Percentiles rank a stretch among this genome's conserved stretches.
Conservation (phyloP, 148 eudicot species). For the Tetragonia tetragonoides region DNA sequence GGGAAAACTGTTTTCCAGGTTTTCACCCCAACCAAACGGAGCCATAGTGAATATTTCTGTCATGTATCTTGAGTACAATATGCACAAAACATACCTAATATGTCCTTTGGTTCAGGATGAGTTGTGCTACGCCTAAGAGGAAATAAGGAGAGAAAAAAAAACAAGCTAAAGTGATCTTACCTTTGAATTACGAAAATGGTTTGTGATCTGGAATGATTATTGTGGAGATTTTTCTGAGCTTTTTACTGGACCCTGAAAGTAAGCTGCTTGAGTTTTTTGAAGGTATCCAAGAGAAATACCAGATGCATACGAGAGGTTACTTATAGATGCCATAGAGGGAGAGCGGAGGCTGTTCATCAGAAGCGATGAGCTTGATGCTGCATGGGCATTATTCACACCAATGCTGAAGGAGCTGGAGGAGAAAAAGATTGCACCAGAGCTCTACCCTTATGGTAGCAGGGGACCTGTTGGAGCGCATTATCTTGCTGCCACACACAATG, state of each 20-base stretch:
- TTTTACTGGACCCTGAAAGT: constrained; percentile 8
- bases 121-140: too few relatives aligned
- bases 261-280: constrained; percentile 1
- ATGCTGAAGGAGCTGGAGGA: constrained; percentile 67
- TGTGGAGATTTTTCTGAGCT: background rate
- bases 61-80: too few relatives aligned
- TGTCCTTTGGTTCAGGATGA: background rate
- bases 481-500: constrained; percentile 78
- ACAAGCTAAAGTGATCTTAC: background rate
- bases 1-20: too few relatives aligned
- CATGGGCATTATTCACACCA: constrained; percentile 81
- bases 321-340: constrained; percentile 84
- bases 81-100: background rate
- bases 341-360: constrained; percentile 79
- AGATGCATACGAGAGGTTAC: constrained; percentile 82
- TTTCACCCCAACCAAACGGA: too few relatives aligned
- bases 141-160: too few relatives aligned
- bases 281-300: constrained; percentile 77
- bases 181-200: background rate
- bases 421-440: constrained; percentile 65
- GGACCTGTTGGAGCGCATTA: constrained; percentile 85
- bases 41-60: too few relatives aligned
- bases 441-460: constrained; percentile 73
- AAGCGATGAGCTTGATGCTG: constrained; percentile 94
- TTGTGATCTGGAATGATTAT: background rate